These are phyloP conservation scores for Spathaspora girioi DNA, from an alignment of 805 yeast genomes.

Conservation along the genomic window DNA sequence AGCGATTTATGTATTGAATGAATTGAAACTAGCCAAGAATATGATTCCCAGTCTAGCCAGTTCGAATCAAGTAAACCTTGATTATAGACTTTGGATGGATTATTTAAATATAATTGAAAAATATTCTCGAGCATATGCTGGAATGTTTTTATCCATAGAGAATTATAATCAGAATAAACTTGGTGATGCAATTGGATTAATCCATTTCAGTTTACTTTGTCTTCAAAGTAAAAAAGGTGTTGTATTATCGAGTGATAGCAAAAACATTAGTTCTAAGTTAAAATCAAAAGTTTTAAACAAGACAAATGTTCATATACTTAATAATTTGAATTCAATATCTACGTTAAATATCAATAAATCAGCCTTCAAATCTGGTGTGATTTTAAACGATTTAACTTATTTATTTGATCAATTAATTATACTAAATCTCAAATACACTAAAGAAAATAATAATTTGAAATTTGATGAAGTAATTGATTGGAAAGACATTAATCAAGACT, in stretches of 20 bases:
- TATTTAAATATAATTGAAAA: constrained; percentile 29
- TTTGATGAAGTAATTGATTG: constrained; percentile 35
- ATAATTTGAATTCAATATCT: constrained; percentile 30
- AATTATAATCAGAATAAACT: constrained; percentile 40
- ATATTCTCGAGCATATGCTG: constrained; percentile 41
- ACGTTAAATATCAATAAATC: constrained; percentile 32
- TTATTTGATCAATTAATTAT: constrained; percentile 40
- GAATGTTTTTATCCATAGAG: constrained; percentile 43
- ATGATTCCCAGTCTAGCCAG: constrained; percentile 8
- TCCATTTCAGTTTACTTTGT: constrained; percentile 32
- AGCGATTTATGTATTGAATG: constrained; percentile 37
- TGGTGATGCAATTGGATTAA: constrained; percentile 46
- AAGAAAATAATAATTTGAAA: constrained; percentile 39
- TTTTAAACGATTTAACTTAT: constrained; percentile 32
- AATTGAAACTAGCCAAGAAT: constrained; percentile 21
- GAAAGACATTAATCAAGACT: constrained; percentile 32
- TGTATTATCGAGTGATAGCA: constrained; percentile 7
- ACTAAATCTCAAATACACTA: constrained; percentile 37
- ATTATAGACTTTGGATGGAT: constrained; percentile 18
- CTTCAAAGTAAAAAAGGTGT: constrained; percentile 31
- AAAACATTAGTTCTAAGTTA: constrained; percentile 15
- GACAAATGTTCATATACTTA: constrained; percentile 28
- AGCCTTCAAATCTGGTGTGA: constrained; percentile 31
- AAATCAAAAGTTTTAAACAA: constrained; percentile 24
- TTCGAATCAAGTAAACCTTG: constrained; percentile 2